phyloP scores from a whole-genome alignment of 75 land plant species.

The Azolla pinnata region DNA sequence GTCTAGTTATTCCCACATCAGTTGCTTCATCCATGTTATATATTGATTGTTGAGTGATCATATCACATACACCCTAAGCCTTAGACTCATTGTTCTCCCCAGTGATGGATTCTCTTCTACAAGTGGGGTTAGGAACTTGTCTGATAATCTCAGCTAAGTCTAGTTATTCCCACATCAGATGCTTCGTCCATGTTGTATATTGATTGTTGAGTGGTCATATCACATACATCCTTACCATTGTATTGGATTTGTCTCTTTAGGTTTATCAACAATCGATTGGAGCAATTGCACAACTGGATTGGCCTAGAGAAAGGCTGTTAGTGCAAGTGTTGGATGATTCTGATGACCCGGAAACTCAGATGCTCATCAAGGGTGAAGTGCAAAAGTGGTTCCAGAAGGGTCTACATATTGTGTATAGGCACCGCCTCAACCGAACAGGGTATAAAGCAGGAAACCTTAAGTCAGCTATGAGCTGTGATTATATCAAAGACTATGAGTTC shows the following conservation, averaged over 20 bases:
- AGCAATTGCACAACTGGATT: constrained; percentile 72
- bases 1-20: no score
- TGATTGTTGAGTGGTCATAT: no score
- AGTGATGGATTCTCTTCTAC: no score
- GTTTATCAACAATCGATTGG: constrained; percentile 78
- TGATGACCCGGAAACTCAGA: constrained; percentile 49
- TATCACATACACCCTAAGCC: no score
- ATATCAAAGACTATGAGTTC: constrained; percentile 76
- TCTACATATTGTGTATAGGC: constrained; percentile 64
- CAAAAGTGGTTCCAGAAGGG: constrained; percentile 55
- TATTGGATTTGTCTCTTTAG: constrained; percentile 22
- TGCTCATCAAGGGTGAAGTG: constrained; percentile 57
- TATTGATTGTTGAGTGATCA: no score
- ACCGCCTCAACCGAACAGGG: constrained; percentile 51
- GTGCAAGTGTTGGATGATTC: constrained; percentile 83
- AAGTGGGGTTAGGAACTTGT: no score
- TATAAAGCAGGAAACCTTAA: constrained; percentile 83
- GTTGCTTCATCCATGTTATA: no score
- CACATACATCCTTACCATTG: neutral
- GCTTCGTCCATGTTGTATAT: no score
- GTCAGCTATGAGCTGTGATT: constrained; percentile 72
- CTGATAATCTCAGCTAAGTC: no score
- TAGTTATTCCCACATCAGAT: no score
- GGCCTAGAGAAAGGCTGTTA: constrained; percentile 60
- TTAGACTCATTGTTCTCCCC: no score